A percentile compares a stretch with the other conserved stretches of the same genome.
Conservation (phyloP, 345 rosid species). For the Populus deltoides region DNA sequence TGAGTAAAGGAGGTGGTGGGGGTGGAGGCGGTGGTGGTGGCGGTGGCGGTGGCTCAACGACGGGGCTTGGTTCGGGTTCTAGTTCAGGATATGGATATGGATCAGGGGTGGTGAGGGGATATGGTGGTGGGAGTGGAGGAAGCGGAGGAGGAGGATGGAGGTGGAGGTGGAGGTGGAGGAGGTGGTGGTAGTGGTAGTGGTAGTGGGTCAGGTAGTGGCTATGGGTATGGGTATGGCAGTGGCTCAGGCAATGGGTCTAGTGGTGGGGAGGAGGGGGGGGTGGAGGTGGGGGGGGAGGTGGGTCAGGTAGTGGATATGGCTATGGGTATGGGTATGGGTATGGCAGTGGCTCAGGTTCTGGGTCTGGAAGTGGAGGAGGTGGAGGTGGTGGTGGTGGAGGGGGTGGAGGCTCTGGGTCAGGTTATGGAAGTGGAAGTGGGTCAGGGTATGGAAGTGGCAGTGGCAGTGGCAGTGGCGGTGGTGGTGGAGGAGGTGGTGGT, state of each 20-base stretch:
- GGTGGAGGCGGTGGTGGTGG: conserved; percentile 48
- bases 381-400: conserved; percentile 41
- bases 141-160: not conserved
- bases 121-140: conserved; percentile 1
- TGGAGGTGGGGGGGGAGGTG: conserved; percentile 16
- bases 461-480: not conserved
- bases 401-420: conserved; percentile 17
- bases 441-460: conserved; percentile 25
- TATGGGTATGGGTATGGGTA: conserved; percentile 37
- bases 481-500: conserved; percentile 15
- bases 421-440: not conserved
- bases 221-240: conserved; percentile 23
- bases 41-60: conserved; percentile 23
- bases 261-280: conserved; percentile 4
- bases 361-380: conserved; percentile 30
- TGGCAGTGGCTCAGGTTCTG: conserved; percentile 22
- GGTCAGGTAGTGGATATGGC: conserved; percentile 27
- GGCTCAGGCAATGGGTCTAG: conserved; percentile 42
- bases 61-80: conserved; percentile 23
- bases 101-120: conserved; percentile 23
- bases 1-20: conserved; percentile 23
- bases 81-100: conserved; percentile 52
- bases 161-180: conserved; percentile 3
- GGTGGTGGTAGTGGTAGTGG: not conserved
- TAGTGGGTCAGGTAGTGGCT: conserved; percentile 17